These are phyloP conservation scores for Vaccinium darrowii DNA, from an alignment of 148 eudicot species.

Conservation along the genomic window DNA sequence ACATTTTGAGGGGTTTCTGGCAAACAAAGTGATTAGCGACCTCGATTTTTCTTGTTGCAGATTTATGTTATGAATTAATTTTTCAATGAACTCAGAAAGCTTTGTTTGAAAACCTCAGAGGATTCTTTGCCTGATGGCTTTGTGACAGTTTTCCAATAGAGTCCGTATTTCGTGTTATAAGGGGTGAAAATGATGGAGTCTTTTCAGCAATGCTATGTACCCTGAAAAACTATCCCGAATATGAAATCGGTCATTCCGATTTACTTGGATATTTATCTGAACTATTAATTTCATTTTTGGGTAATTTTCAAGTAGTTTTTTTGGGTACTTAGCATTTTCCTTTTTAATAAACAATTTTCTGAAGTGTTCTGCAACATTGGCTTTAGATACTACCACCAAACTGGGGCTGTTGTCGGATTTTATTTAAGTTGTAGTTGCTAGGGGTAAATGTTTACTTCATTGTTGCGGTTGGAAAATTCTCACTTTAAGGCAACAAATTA, in stretches of 20 bases:
- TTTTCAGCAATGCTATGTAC: too few species aligned
- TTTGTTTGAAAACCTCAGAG: background rate
- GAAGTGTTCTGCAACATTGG: background rate
- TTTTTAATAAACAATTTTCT: background rate
- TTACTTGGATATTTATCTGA: too few species aligned
- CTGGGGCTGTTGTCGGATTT: background rate
- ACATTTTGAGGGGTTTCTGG: background rate
- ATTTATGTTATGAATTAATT: background rate
- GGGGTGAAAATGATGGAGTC: background rate
- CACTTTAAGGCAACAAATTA: slow-evolving; percentile 27
- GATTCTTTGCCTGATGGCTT: background rate
- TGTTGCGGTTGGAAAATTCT: background rate
- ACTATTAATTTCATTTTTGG: too few species aligned
- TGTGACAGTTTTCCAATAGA: background rate
- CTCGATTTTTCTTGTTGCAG: background rate
- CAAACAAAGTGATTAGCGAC: background rate
- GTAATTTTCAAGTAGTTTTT: too few species aligned
- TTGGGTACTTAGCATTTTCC: background rate
- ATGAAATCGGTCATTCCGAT: too few species aligned
- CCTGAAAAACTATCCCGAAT: too few species aligned
- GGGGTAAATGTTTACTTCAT: background rate
- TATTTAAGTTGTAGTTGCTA: background rate
- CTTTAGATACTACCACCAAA: too few species aligned
- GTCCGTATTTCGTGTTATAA: background rate
- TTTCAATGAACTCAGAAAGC: too few species aligned